Percentiles rank a stretch among this genome's conserved stretches.
Conservation (phyloP, 2,329 filamentous ascomycete genomes). For the Paraconiothyrium sp. region DNA sequence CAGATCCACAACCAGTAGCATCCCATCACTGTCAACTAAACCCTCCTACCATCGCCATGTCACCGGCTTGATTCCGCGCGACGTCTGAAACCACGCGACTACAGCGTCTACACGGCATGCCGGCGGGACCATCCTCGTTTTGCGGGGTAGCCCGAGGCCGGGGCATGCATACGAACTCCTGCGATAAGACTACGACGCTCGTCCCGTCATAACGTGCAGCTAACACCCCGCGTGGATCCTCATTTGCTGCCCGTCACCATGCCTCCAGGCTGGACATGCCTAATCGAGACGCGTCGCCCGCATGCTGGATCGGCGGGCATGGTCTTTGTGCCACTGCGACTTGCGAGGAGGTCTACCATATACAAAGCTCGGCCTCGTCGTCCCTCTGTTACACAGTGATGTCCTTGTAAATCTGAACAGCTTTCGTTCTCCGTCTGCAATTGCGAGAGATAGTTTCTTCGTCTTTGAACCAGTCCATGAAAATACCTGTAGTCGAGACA, state of each 20-base stretch:
- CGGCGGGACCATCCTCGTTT: neutral
- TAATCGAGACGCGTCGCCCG: neutral
- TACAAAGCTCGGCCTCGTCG: too few relatives aligned
- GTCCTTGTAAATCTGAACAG: neutral
- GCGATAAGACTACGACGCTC: neutral
- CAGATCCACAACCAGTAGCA: neutral
- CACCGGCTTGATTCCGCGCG: neutral
- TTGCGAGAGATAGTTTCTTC: neutral
- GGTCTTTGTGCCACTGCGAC: neutral
- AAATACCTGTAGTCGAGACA: neutral
- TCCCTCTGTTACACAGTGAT: neutral
- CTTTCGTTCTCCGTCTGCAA: neutral
- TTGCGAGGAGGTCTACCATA: too few relatives aligned
- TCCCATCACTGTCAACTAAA: neutral
- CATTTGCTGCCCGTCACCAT: conserved; percentile 1
- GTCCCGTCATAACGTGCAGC: neutral
- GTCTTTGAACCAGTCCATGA: neutral
- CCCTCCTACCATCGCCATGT: neutral
- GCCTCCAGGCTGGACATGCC: neutral
- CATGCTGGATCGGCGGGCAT: neutral
- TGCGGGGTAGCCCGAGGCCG: neutral
- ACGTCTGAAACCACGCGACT: neutral
- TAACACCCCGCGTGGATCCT: neutral
- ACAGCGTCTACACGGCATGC: neutral
- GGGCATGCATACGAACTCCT: neutral